These are phyloP conservation scores for Fusarium poae DNA, from an alignment of 2,329 filamentous ascomycete genomes.

Conservation along the genomic window DNA sequence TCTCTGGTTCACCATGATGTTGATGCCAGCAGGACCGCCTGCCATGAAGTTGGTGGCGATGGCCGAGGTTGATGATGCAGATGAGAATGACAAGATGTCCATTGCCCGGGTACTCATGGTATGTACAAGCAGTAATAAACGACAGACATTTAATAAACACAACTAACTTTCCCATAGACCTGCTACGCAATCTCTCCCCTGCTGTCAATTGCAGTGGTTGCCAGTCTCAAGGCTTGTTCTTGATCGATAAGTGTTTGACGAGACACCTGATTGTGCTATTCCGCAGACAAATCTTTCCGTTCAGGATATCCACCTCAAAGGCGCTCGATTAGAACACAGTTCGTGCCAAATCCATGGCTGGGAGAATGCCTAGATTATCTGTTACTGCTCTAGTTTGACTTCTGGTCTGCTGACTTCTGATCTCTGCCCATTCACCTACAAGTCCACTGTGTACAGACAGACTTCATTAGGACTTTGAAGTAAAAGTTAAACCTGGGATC, in stretches of 20 bases:
- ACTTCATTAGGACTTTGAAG: background rate
- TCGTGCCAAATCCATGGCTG: too few relatives aligned
- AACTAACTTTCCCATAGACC: constrained; percentile 9
- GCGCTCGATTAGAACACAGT: too few relatives aligned
- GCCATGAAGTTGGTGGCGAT: constrained; percentile 37
- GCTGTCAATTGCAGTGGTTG: constrained; percentile 30
- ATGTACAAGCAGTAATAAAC: background rate
- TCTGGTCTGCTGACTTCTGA: background rate
- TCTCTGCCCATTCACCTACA: too few relatives aligned
- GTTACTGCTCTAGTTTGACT: background rate
- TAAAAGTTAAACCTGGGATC: background rate
- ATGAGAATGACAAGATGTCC: constrained; percentile 37
- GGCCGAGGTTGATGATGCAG: constrained; percentile 33
- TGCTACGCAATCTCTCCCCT: constrained; percentile 33
- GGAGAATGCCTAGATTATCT: background rate
- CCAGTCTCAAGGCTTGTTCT: constrained; percentile 31
- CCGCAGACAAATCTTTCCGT: background rate
- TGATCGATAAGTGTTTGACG: background rate
- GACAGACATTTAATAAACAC: fast-evolving
- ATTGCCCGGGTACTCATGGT: constrained; percentile 34
- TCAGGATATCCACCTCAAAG: too few relatives aligned
- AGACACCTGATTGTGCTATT: background rate
- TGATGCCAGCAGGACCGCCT: constrained; percentile 29
- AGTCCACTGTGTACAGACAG: too few relatives aligned
- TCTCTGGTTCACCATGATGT: constrained; percentile 36